Evolutionary conservation across 768 basidiomycete genomes (phyloP), one percentile per base, ranked within the genome.

Genomic region (Russula griseocarnosa): DNA sequence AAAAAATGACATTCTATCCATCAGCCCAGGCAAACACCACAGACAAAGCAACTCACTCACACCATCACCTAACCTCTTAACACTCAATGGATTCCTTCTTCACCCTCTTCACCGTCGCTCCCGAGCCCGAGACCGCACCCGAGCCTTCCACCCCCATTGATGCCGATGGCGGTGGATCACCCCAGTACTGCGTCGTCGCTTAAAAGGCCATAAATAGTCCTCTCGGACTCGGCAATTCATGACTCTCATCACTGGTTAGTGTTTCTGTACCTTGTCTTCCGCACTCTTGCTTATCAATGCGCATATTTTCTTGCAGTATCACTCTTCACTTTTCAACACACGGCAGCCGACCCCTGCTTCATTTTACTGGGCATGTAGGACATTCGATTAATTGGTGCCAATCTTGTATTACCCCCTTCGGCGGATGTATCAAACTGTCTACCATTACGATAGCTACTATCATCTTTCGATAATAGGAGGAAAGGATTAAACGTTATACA

Each of bases 81-180:
- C 26, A 50, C 26, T 16, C 56, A 63, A 59, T 59, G 62, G 57
- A 63, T 46, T 53, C 58, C 5, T 63, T 60, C 51, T 47, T 44
- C 8, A 40, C 58, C 0, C 30, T 55, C 42, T 44, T 49, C 26
- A 28, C 51, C 42, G 7, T 40, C 51, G 22, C 26, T 16, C 0
- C 60, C 9, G 54, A 61, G 52, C 18, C 63, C 36, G 30, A 28
- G 36, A 13, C 59, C n/a, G 59, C 20, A 1, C 24, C 44, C 8
- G n/a, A 55, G 30, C 40, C 63, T 9, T 32, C 58, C 5, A 54
- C 30, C 8, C 60, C 64, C 50, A 38, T 65, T 13, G 54, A 62
- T 14, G 49, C 60, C 42, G 40, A 13, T 5, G 5, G 13, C n/a
- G 32, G 54, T 3, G 3, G 10, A 22, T n/a, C n/a, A n/a, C n/a